Conservation (phyloP, 768 basidiomycete genomes). For the Rubroboletus pulcherrimus region DNA sequence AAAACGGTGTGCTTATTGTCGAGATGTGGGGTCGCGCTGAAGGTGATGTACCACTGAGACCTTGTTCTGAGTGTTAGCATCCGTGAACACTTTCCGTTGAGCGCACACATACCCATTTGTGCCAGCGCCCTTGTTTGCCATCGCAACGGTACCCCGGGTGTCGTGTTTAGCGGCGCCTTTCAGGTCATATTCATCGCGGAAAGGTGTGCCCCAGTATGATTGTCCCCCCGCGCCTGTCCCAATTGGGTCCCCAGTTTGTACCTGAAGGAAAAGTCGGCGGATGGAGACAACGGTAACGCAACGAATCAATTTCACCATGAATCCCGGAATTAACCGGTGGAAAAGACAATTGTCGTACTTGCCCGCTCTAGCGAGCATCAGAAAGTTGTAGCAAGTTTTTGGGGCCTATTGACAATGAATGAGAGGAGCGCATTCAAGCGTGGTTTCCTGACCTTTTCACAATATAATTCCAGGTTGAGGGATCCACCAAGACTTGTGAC, state of each 20-base stretch:
- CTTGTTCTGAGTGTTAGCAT: slow-evolving; percentile 35
- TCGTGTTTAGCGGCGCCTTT: slow-evolving; percentile 89
- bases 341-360: slow-evolving; percentile 90
- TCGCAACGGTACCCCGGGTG: slow-evolving; percentile 77
- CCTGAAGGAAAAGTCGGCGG: slow-evolving; percentile 40
- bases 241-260: slow-evolving; percentile 98
- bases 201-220: slow-evolving; percentile 92
- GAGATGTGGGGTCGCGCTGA: slow-evolving; percentile 76
- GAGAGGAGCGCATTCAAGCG: not conserved
- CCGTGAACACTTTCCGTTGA: not conserved
- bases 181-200: slow-evolving; percentile 89
- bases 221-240: slow-evolving; percentile 93
- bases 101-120: slow-evolving; percentile 67
- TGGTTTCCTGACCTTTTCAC: slow-evolving; percentile 63
- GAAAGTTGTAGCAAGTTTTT: slow-evolving; percentile 97
- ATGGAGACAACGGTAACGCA: not conserved
- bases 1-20: slow-evolving; percentile 96
- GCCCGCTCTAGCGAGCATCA: slow-evolving; percentile 86
- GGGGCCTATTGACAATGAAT: slow-evolving; percentile 62
- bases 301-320: slow-evolving; percentile 63
- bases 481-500: slow-evolving; percentile 90
- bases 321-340: slow-evolving; percentile 90
- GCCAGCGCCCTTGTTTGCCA: slow-evolving; percentile 93
- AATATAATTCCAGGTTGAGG: slow-evolving; percentile 79
- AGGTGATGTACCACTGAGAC: slow-evolving; percentile 93